These are phyloP conservation scores for Xylariaceae sp. DNA, from an alignment of 2,329 filamentous ascomycete genomes.

Conservation along the genomic window DNA sequence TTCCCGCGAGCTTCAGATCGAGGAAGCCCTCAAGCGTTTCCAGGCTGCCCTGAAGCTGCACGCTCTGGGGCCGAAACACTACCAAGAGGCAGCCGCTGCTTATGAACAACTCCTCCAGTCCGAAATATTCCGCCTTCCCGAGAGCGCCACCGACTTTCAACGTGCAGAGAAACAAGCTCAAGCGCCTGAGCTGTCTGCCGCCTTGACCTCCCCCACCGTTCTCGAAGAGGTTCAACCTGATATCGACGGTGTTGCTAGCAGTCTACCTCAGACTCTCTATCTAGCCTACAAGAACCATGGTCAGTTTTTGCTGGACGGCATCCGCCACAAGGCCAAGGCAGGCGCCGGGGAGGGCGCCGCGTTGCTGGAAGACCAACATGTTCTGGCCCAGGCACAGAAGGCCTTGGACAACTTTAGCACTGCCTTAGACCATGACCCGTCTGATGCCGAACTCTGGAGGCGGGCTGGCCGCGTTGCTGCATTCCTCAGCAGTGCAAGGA, in stretches of 20 bases:
- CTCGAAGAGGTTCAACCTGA: conserved; percentile 55
- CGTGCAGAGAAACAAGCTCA: conserved; percentile 57
- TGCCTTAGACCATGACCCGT: conserved; percentile 60
- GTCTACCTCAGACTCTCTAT: conserved; percentile 82
- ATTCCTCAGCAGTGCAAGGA: conserved; percentile 50
- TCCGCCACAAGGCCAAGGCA: conserved; percentile 46
- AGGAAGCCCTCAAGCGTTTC: conserved; percentile 93
- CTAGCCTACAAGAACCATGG: conserved; percentile 94
- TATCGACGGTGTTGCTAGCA: conserved; percentile 71
- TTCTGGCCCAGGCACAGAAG: conserved; percentile 35
- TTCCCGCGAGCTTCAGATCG: conserved; percentile 87
- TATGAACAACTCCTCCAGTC: conserved; percentile 83
- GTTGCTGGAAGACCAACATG: conserved; percentile 34
- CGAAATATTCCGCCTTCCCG: conserved; percentile 89
- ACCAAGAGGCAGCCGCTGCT: conserved; percentile 69
- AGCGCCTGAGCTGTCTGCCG: conserved; percentile 39
- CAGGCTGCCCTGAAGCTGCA: conserved; percentile 88
- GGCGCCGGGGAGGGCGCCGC: conserved; percentile 22
- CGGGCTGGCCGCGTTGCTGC: conserved; percentile 53
- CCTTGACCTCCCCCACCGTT: conserved; percentile 43
- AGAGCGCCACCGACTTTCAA: conserved; percentile 79
- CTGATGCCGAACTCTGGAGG: conserved; percentile 62
- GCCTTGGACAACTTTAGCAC: conserved; percentile 53
- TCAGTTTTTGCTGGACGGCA: conserved; percentile 78
- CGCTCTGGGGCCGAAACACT: conserved; percentile 73